Conservation (phyloP, 2,329 filamentous ascomycete genomes). For the Fusarium sp. region DNA sequence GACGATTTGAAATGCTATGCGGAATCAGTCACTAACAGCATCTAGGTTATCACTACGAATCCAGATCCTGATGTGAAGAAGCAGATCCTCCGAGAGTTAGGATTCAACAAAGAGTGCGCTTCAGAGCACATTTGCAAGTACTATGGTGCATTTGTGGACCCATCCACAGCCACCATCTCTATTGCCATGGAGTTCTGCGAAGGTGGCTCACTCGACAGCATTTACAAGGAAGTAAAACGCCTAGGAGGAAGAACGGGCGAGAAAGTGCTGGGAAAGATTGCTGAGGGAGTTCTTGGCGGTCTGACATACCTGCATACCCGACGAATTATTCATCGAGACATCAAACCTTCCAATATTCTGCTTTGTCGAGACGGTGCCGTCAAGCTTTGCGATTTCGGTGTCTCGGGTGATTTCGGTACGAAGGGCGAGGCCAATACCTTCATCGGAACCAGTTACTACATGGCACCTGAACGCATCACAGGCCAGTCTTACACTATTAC, state of each 20-base stretch:
- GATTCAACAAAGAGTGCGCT: slow-evolving; percentile 97
- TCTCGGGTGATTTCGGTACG: slow-evolving; percentile 96
- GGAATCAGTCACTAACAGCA: slow-evolving; percentile 26
- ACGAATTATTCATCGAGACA: slow-evolving; percentile 98
- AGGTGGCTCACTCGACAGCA: slow-evolving; percentile 93
- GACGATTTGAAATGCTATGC: slow-evolving; percentile 37
- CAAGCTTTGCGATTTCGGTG: slow-evolving; percentile 98
- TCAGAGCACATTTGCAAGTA: slow-evolving; percentile 97
- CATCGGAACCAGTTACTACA: slow-evolving; percentile 98
- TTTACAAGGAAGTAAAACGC: slow-evolving; percentile 97
- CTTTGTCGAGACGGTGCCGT: slow-evolving; percentile 92
- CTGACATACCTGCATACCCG: slow-evolving; percentile 94
- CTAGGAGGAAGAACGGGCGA: slow-evolving; percentile 94
- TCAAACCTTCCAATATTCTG: slow-evolving; percentile 97
- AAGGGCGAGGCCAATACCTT: slow-evolving; percentile 99
- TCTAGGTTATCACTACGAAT: slow-evolving; percentile 95
- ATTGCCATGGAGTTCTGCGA: slow-evolving; percentile 99
- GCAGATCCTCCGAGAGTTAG: slow-evolving; percentile 94
- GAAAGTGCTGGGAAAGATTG: slow-evolving; percentile 96
- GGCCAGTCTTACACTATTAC: slow-evolving; percentile 99
- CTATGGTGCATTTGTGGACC: slow-evolving; percentile 96
- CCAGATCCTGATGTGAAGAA: slow-evolving; percentile 98
- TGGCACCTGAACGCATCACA: slow-evolving; percentile 98
- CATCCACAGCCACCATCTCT: slow-evolving; percentile 94
- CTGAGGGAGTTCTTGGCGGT: slow-evolving; percentile 92